Conservation (phyloP, 768 basidiomycete genomes). For the Agaricus sinodeliciosus region DNA sequence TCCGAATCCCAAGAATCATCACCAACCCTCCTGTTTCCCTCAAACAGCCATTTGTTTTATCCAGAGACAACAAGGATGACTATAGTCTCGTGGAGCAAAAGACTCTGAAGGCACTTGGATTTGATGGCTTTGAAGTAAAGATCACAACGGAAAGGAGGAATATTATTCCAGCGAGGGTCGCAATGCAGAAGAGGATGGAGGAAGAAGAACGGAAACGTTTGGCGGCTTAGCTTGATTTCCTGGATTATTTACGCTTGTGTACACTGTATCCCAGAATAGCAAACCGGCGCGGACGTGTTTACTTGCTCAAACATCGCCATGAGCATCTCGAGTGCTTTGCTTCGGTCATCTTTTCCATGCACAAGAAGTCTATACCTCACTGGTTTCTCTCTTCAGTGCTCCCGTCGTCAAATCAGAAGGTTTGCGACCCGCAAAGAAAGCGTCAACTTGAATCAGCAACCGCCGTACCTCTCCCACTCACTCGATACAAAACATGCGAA, state of each 20-base stretch:
- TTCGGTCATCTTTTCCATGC: constrained; percentile 3
- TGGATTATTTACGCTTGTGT: constrained; percentile 20
- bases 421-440: constrained; percentile 45
- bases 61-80: constrained; percentile 34
- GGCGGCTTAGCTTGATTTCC: constrained; percentile 7
- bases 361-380: not conserved
- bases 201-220: constrained; percentile 42
- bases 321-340: constrained; percentile 10
- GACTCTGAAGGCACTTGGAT: constrained; percentile 47
- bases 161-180: constrained; percentile 40
- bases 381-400: not conserved
- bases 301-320: constrained; percentile 11
- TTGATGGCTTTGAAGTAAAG: constrained; percentile 37
- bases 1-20: constrained; percentile 51
- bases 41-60: constrained; percentile 48
- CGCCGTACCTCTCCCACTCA: constrained; percentile 55
- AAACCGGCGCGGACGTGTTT: not conserved
- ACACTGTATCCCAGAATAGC: constrained; percentile 5
- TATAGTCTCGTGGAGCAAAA: constrained; percentile 56
- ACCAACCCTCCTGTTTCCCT: constrained; percentile 59
- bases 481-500: constrained; percentile 50
- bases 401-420: constrained; percentile 6
- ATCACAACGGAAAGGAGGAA: constrained; percentile 39
- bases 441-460: constrained; percentile 28
- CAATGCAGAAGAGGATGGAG: constrained; percentile 39